Evolutionary conservation across 2,329 filamentous ascomycete genomes (phyloP).

Genomic region (Orbilia blumenaviensis): DNA sequence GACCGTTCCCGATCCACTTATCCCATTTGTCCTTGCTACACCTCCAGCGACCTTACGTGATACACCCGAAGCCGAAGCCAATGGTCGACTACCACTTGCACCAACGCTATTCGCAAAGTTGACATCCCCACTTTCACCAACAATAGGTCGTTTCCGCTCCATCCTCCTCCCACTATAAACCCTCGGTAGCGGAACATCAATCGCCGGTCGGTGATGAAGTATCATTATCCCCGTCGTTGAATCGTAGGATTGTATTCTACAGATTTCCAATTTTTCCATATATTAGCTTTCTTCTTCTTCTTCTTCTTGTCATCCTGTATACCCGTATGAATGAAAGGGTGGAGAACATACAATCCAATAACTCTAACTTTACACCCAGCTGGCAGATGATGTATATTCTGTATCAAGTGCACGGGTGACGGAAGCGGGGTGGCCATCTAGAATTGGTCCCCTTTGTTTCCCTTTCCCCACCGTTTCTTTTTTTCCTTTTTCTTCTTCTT

Average conservation of each 20-base stretch:
- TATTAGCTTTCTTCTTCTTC: too few relatives aligned
- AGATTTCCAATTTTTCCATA: too few relatives aligned
- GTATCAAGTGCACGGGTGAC: slow-evolving; percentile 32
- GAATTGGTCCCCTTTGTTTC: background rate
- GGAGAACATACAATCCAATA: slow-evolving; percentile 25
- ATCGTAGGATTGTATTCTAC: slow-evolving; percentile 42
- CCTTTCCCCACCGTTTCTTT: too few relatives aligned
- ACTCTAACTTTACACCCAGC: slow-evolving; percentile 32
- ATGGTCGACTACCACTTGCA: too few relatives aligned
- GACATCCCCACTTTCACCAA: too few relatives aligned
- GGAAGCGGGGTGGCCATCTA: slow-evolving; percentile 50
- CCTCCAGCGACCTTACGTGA: background rate
- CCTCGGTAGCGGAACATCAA: slow-evolving; percentile 15
- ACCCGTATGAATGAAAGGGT: background rate
- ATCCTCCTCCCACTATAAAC: background rate
- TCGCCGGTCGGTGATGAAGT: slow-evolving; percentile 30
- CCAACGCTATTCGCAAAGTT: too few relatives aligned
- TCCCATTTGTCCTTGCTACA: background rate
- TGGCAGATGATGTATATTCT: slow-evolving; percentile 40
- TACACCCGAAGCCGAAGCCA: too few relatives aligned
- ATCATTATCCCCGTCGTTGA: slow-evolving; percentile 9
- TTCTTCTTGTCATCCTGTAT: too few relatives aligned
- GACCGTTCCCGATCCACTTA: background rate
- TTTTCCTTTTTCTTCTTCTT: too few relatives aligned
- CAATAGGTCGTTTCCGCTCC: background rate